phyloP scores from a whole-genome alignment of 768 basidiomycete genomes.

The button mushroom (Agaricus bisporus) region DNA sequence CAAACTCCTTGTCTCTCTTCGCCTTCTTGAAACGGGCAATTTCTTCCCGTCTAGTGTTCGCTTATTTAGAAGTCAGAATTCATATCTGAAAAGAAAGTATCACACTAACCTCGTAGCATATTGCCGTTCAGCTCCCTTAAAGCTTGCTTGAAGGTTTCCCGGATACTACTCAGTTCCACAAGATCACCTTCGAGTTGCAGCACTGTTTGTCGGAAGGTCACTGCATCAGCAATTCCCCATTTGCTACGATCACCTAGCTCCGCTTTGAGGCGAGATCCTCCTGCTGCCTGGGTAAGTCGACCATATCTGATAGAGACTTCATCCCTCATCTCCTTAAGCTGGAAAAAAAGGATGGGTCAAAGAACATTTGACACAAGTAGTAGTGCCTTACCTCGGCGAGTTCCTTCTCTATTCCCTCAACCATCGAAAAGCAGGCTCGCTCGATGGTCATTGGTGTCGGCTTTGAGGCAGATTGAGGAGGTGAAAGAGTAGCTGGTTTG shows the following conservation, averaged over 20 bases:
- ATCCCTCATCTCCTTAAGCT: slow-evolving; percentile 43
- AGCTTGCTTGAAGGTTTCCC: slow-evolving; percentile 30
- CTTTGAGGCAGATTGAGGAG: slow-evolving; percentile 13
- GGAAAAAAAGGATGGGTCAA: not conserved
- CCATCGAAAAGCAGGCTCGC: no score
- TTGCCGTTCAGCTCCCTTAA: slow-evolving; percentile 57
- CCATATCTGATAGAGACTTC: slow-evolving; percentile 28
- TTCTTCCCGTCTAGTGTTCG: slow-evolving; percentile 78
- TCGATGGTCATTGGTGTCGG: no score
- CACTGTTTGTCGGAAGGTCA: slow-evolving; percentile 44
- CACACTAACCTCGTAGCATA: slow-evolving; percentile 21
- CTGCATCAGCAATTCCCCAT: slow-evolving; percentile 50
- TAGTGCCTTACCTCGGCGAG: slow-evolving; percentile 48
- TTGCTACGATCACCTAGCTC: slow-evolving; percentile 43
- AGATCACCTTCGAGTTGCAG: slow-evolving; percentile 48
- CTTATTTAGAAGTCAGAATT: slow-evolving; percentile 30
- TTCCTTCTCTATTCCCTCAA: slow-evolving; percentile 41
- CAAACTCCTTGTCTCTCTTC: slow-evolving; percentile 72
- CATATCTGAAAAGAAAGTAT: not conserved
- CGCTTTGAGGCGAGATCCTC: slow-evolving; percentile 30
- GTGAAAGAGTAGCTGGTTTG: slow-evolving; percentile 6
- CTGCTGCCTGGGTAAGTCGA: slow-evolving; percentile 30
- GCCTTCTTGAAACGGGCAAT: slow-evolving; percentile 75
- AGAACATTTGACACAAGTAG: not conserved
- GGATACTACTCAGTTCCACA: slow-evolving; percentile 36